Base-by-base conservation (phyloP, 1,284 basidiomycete genomes). In the Hypsizygus ulmarius region DNA sequence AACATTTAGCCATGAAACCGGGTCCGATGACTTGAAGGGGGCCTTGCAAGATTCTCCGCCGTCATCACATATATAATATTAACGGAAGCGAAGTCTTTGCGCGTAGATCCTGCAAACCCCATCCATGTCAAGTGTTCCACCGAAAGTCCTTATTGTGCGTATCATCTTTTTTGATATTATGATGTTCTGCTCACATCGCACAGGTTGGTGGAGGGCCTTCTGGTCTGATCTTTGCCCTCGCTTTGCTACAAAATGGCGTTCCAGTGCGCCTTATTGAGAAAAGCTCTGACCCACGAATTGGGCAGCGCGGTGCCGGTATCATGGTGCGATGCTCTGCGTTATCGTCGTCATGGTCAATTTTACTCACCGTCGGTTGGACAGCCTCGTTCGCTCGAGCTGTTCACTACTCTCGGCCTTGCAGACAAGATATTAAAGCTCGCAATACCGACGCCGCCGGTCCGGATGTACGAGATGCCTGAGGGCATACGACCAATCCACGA, bases 241-340 rank as follows among this genome's bases (percentile, higher is more conserved):
- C 64, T 5, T 61, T 73, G 0, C 52, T 67, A 5, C 59, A 59
- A 39, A 72, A 69, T 58, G 66, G 63, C 5, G 57, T 74, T 10
- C 61, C 70, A n/a, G 66, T 73, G 11, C 65, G 67, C 5, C 64
- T 73, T 32, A 69, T 73, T 30, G 70, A 74, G 40, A 73, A 73
- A 52, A 61, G 56, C 40, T 43, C 55, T 1, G 51, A 55, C n/a
- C 63, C 65, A 5, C 56, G 65, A 28, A 52, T 61, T 11, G 70
- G 71, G 1, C 63, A 67, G 40, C 63, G 66, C 1, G 70, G 69
- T 1, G 59, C 67, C 4, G 69, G 64, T 28, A 63, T 73, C 21
- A 68, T 67, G 64, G 69, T 68, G 27, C n/a, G 44, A 15, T 25
- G 4, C 12, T 14, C 3, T 16, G 8, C 12, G 12, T 18, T 40